These are phyloP conservation scores for Coix lacrymajobi DNA, from an alignment of 176 grass and related monocot species.

Conservation along the genomic window DNA sequence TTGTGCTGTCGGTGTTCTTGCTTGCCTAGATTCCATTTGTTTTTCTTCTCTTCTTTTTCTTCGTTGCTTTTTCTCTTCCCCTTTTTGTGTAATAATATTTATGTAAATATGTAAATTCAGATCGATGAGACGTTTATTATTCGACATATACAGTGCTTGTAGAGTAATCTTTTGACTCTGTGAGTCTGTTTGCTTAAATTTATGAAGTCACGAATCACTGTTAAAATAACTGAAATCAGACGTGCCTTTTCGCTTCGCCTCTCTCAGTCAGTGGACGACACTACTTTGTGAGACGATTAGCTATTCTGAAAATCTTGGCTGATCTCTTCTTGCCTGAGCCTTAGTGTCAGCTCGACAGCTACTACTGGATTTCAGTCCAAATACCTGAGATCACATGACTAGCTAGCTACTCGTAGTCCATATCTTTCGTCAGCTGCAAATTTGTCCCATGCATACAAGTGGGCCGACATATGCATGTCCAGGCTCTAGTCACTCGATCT, in stretches of 20 bases:
- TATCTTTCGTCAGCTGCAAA: neutral
- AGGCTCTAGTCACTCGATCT: neutral
- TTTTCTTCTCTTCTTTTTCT: constrained; percentile 7
- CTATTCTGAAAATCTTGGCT: neutral
- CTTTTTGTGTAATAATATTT: constrained; percentile 26
- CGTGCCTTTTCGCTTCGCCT: neutral
- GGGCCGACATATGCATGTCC: neutral
- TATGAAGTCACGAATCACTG: no score
- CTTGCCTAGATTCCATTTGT: constrained; percentile 29
- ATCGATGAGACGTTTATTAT: constrained; percentile 20
- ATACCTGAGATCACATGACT: neutral
- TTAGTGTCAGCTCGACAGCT: neutral
- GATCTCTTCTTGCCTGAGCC: no score
- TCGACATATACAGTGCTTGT: neutral
- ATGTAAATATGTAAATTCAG: constrained; percentile 48
- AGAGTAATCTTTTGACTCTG: neutral
- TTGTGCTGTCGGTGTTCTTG: neutral
- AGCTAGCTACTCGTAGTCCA: no score
- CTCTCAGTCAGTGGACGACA: neutral
- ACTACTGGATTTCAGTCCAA: neutral
- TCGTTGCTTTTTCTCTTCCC: neutral
- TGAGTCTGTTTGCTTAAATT: no score
- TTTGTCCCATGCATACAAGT: neutral
- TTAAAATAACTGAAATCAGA: no score
- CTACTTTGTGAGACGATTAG: neutral